These are phyloP conservation scores for Pterocarpus santalinus DNA, from an alignment of 306 rosid species.

Conservation along the genomic window DNA sequence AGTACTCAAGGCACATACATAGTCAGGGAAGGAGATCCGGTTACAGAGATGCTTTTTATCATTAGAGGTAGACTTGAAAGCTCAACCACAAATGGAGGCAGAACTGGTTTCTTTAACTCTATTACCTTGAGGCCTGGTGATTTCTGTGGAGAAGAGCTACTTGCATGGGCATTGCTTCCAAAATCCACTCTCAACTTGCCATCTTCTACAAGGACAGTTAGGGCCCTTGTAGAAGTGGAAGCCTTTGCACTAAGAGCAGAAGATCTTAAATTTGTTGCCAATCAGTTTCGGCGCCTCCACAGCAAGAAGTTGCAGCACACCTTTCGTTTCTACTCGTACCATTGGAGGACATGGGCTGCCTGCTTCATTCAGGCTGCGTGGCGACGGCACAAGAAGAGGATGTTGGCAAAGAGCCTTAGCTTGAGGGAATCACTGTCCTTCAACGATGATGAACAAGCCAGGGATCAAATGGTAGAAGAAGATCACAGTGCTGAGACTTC, in stretches of 20 bases:
- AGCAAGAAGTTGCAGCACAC: slow-evolving; percentile 95
- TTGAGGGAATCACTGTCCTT: slow-evolving; percentile 59
- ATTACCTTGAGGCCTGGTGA: slow-evolving; percentile 83
- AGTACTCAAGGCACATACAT: slow-evolving; percentile 82
- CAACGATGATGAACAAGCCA: slow-evolving; percentile 44
- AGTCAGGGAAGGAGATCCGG: slow-evolving; percentile 94
- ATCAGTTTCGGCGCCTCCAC: slow-evolving; percentile 87
- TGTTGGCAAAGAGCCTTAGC: slow-evolving; percentile 67
- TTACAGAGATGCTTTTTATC: slow-evolving; percentile 89
- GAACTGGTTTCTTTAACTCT: slow-evolving; percentile 90
- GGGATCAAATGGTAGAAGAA: slow-evolving; percentile 44
- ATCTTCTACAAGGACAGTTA: slow-evolving; percentile 93
- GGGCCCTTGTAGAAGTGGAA: slow-evolving; percentile 81
- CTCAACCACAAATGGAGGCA: slow-evolving; percentile 92
- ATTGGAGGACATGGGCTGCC: slow-evolving; percentile 97
- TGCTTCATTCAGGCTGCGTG: slow-evolving; percentile 92
- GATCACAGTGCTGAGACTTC: slow-evolving; percentile 41
- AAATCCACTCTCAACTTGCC: slow-evolving; percentile 83
- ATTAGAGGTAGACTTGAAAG: slow-evolving; percentile 92
- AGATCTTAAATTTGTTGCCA: slow-evolving; percentile 94
- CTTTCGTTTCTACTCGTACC: slow-evolving; percentile 91
- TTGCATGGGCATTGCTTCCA: slow-evolving; percentile 97
- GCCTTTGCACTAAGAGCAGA: slow-evolving; percentile 92
- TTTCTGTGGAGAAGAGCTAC: slow-evolving; percentile 94
- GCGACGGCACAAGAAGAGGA: slow-evolving; percentile 77